Conservation (phyloP, 1,284 basidiomycete species). For the Melampsora allii-populina region DNA sequence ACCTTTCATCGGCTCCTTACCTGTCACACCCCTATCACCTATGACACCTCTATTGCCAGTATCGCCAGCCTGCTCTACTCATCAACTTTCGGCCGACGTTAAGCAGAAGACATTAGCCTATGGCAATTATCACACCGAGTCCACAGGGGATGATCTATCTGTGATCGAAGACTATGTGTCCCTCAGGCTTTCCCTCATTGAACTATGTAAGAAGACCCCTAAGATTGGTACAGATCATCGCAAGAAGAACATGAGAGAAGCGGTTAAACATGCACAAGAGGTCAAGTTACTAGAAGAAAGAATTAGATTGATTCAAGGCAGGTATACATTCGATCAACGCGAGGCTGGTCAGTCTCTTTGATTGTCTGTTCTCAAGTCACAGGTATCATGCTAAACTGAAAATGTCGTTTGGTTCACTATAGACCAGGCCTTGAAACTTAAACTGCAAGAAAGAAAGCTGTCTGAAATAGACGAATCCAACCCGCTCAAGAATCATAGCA, state of each 20-base stretch:
- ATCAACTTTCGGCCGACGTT: neutral
- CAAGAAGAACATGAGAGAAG: conserved; percentile 39
- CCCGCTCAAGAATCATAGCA: neutral
- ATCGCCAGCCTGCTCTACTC: neutral
- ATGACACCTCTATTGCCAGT: neutral
- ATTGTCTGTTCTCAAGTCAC: neutral
- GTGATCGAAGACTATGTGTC: conserved; percentile 33
- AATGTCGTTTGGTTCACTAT: neutral
- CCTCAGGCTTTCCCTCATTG: conserved; percentile 37
- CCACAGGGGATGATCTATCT: conserved; percentile 1
- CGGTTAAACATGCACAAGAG: conserved; percentile 31
- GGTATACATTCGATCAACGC: conserved; percentile 36
- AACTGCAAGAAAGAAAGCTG: conserved; percentile 34
- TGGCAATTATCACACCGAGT: neutral
- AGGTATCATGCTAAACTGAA: neutral
- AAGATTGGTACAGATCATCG: conserved; percentile 17
- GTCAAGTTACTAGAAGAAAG: conserved; percentile 36
- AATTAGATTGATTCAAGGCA: conserved; percentile 39
- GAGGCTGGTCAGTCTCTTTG: conserved; percentile 25
- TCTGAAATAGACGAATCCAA: neutral
- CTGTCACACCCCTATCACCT: neutral
- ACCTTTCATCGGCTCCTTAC: neutral
- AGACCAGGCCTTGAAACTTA: conserved; percentile 39
- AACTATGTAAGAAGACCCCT: conserved; percentile 30
- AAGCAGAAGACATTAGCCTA: conserved; percentile 11